A percentile compares a stretch with the other conserved stretches of the same genome.
Evolutionary conservation across 192 early-diverging fungal species (phyloP).

Genomic region (Coemansia aciculifera): DNA sequence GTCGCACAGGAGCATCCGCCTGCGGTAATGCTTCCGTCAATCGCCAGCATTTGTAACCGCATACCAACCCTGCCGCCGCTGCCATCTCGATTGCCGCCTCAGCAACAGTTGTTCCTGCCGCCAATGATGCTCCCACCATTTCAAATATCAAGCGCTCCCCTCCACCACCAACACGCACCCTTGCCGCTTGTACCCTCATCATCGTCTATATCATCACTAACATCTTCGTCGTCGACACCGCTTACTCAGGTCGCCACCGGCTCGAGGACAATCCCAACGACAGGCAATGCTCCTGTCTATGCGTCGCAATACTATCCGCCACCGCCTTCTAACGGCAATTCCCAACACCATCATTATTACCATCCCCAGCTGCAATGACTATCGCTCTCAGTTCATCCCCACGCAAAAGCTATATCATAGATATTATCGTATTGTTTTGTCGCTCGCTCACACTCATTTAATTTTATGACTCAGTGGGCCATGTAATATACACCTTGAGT

Average conservation of each 20-base stretch:
- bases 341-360: background rate
- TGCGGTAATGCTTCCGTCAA: slow-evolving; percentile 28
- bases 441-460: background rate
- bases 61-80: background rate
- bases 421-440: background rate
- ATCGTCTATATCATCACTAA: background rate
- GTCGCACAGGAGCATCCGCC: background rate
- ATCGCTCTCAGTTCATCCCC: background rate
- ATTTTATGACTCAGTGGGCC: no score
- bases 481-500: no score
- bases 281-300: background rate
- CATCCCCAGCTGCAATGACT: background rate
- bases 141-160: background rate
- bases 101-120: slow-evolving; percentile 2
- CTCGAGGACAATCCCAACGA: background rate
- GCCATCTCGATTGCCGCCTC: background rate
- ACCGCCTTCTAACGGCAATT: background rate
- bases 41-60: slow-evolving; percentile 35
- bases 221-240: background rate
- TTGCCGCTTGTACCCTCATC: background rate
- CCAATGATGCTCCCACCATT: background rate
- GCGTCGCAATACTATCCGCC: background rate
- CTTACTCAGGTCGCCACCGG: background rate
- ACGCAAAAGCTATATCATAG: background rate
- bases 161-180: background rate